These are phyloP conservation scores for Cucumis cinereus DNA, from an alignment of 306 rosid genomes.

Conservation along the genomic window DNA sequence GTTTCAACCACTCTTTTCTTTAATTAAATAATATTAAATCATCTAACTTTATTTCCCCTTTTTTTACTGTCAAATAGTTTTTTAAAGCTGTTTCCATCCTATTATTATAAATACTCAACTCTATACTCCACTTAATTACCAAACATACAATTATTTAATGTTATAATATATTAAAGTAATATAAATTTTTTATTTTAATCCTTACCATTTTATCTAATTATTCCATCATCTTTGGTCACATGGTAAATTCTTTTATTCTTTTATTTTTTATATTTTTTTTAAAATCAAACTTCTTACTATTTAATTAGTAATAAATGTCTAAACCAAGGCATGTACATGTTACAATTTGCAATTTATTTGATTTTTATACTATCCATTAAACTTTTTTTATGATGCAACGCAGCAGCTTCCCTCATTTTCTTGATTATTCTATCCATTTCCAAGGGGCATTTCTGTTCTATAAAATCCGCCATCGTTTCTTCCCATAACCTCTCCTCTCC, in stretches of 20 bases:
- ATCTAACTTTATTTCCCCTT: neutral
- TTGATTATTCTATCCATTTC: conserved; percentile 10
- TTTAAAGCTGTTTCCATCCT: neutral
- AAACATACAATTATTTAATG: too few species aligned
- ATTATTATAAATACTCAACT: neutral
- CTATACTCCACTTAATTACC: too few species aligned
- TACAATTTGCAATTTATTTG: neutral
- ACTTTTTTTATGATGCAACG: neutral
- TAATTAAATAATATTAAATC: neutral
- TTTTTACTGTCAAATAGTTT: neutral
- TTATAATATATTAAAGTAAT: too few species aligned
- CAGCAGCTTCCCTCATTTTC: conserved; percentile 5
- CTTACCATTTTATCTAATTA: too few species aligned
- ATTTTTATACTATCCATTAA: neutral
- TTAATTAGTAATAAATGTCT: too few species aligned
- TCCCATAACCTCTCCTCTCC: conserved; percentile 41
- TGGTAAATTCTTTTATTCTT: too few species aligned
- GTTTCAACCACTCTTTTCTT: neutral
- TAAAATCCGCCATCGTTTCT: conserved; percentile 37
- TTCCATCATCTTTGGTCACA: too few species aligned
- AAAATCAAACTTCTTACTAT: too few species aligned
- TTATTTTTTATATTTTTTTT: too few species aligned
- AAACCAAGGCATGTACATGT: too few species aligned
- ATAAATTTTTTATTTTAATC: too few species aligned
- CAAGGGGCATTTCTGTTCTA: conserved; percentile 22